Evolutionary conservation across 768 basidiomycete species (phyloP), one percentile per base, ranked within the genome.

Genomic region (Grammothele lineata): DNA sequence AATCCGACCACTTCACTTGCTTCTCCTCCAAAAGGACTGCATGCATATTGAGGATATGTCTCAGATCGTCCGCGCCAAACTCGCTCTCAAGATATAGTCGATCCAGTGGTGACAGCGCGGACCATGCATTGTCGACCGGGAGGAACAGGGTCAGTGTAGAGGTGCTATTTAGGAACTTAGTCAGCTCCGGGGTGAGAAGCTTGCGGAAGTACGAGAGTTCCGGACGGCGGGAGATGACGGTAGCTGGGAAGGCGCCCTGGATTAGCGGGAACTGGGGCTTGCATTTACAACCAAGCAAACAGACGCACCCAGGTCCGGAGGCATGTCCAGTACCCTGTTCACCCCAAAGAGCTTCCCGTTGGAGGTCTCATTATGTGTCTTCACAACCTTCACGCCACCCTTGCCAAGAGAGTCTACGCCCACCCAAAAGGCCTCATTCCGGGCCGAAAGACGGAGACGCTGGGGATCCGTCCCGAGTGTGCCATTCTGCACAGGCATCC

Each of bases 21-120:
- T 76, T 66, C 50, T 75, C 68, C 24, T 71, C 70, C 26, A 47
- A 46, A 2, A 47, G 22, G 22, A 87, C 82, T 4, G 86, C 72
- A 47, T 90, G 89, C 78, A 89, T 81, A 50, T 85, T 81, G 23
- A 96, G 59, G 41, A 98, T 88, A 37, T 78, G 80, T 11, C 67
- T 68, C 18, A 95, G 72, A 58, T 96, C 96, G 54, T 87, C 81
- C 12, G 77, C 70, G 0, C 94, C 90, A 56, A 86, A 95, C 50
- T 82, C 80, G 57, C 89, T 92, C 67, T 94, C 89, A 11, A 99
- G 74, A 64, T 96, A 99, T 3, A 87, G 63, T 37, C 84, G 79
- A 62, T 98, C 93, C 41, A 90, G 77, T 8, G 72, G 74, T 51
- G 89, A 77, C 27, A 99, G 70, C 9, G 66, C 67, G n/a, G 82